Base-by-base conservation (phyloP, 1,139 yeast species). In the Candida anutae region DNA sequence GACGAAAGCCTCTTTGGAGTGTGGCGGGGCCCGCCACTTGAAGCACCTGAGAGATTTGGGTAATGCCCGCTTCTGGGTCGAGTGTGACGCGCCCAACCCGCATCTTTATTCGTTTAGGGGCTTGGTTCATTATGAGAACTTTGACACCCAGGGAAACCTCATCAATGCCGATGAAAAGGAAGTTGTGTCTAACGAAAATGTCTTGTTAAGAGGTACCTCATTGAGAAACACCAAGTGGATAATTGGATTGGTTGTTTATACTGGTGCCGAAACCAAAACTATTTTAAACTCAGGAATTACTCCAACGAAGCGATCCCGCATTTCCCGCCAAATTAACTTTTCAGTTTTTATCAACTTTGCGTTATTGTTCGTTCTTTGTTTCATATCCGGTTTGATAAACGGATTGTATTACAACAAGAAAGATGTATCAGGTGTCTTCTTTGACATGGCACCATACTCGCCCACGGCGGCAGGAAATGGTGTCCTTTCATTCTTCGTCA, bases 201-300 rank as follows among this genome's bases (percentile, higher is more conserved):
- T 87, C 41, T 58, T 88, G 34, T 63, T 90, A 28, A 77, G 98
- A 65, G 98, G 98, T 15, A 83, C 93, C 41, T 73, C 85, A n/a
- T 63, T 90, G 36, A 71, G 95, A 58, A 90, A 90, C 53, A 88
- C 97, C 0, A 80, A 80, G 45, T 90, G 96, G 96, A 90, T 74
- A 8, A 75, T 88, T 55, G 96, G 97, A 22, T 57, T 85, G 28
- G 96, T 83, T 11, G 65, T 82, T 15, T 88, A 83, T 54, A 88
- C 98, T 9, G 98, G 98, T 42, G 63, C 65, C 24, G 97, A 90
- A 45, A 72, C 96, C 6, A 90, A 88, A 54, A 87, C 88, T 39
- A 85, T 88, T 93, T 64, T 87, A 44, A 90, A 90, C 53, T 74
- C 96, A 3, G 98, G 97, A 43, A 69, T 74, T 11, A 88, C 97